Conservation (phyloP, 768 basidiomycete species). For the Harrya chromipes region DNA sequence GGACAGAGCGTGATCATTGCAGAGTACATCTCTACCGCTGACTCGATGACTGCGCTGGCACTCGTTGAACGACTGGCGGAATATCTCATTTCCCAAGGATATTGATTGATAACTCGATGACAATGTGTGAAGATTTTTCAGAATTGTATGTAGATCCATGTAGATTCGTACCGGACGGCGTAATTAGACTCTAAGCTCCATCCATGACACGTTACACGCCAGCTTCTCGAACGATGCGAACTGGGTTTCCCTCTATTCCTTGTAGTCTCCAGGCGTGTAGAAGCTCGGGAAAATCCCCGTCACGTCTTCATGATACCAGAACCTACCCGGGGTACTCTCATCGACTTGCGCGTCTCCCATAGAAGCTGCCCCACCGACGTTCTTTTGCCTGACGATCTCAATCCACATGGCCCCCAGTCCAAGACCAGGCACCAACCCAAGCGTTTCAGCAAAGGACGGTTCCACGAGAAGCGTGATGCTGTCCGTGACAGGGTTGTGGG, state of each 20-base stretch:
- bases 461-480: constrained; percentile 58
- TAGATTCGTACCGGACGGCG: constrained; percentile 2
- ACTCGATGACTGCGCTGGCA: constrained; percentile 11
- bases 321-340: constrained; percentile 16
- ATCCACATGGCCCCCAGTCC: constrained; percentile 67
- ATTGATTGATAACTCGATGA: constrained; percentile 2
- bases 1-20: constrained; percentile 25
- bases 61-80: constrained; percentile 22
- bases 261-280: constrained; percentile 29
- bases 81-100: constrained; percentile 24
- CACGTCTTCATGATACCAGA: constrained; percentile 63
- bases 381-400: constrained; percentile 49
- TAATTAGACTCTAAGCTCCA: no score
- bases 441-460: constrained; percentile 38
- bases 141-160: background rate
- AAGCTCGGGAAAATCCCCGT: constrained; percentile 53
- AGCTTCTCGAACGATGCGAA: no score
- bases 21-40: constrained; percentile 12
- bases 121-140: background rate
- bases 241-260: background rate
- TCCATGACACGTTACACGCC: no score
- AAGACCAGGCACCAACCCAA: constrained; percentile 47
- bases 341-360: constrained; percentile 8
- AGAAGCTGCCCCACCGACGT: background rate
- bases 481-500: constrained; percentile 54